Base-by-base conservation (phyloP, 345 rosid species). In the Garcia nutans region DNA sequence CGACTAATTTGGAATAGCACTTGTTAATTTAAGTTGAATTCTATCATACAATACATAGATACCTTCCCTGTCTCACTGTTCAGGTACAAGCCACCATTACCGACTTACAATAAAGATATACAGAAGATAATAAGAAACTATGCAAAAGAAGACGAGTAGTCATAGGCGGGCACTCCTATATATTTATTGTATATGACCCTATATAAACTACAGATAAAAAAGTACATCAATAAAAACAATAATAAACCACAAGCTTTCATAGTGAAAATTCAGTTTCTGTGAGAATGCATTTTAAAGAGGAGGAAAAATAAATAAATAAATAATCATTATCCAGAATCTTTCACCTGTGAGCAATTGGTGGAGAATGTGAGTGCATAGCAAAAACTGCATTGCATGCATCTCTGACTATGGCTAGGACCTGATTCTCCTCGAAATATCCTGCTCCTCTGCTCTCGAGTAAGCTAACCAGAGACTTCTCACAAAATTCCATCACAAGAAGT, bases 341-440 rank as follows among this genome's bases (percentile, higher is more conserved):
- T 67, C 69, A 96, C 99, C 99, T 86, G 83, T 96, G 99, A 71
- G 99, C 99, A 71, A 93, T 80, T 15, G 97, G 96, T 20, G 97
- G 98, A 50, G 92, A 84, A 68, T 89, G 98, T 76, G 88, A 87
- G 80, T 96, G 99, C 99, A 96, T 89, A 2, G 97, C 98, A 81
- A 86, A 96, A 64, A 96, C 97, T 19, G 98, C 98, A 83, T 93
- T 93, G 55, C 98, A 96, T 50, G 90, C 89, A 83, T 96, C 97
- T 85, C 95, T 91, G 75, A 93, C 91, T 47, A 96, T 85, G 26
- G 73, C 45, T 72, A 91, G 90, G 71, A 82, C 89, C 85, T 93
- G 97, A 81, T 91, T 91, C 86, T 96, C 98, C 75, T 93, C 97
- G 77, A 88, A 93, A 81, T 85, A 90, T 65, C 87, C 97, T 72